These are phyloP conservation scores for Silene noctiflora DNA, from an alignment of 179 eudicot genomes.

Conservation along the genomic window DNA sequence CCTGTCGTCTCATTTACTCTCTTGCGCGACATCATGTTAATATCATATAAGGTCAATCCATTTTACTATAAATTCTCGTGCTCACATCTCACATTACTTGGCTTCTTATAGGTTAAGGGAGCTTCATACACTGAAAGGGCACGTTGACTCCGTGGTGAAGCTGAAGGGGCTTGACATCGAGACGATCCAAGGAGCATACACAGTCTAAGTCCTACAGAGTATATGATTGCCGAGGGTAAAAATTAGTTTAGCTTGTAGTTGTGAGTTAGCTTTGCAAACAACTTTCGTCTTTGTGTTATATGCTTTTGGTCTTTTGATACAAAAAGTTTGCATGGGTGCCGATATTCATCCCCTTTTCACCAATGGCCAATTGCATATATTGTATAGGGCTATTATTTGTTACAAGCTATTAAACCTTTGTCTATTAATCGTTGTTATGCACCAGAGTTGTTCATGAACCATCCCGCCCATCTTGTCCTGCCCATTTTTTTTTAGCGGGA, in stretches of 20 bases:
- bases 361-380: slow-evolving; percentile 14
- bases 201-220: slow-evolving; percentile 38
- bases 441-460: neutral
- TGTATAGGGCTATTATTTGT: slow-evolving; percentile 1
- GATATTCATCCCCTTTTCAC: slow-evolving; percentile 6
- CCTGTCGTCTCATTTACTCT: neutral
- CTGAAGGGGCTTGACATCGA: slow-evolving; percentile 83
- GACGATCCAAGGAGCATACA: slow-evolving; percentile 78
- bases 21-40: too few relatives aligned
- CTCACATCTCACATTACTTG: slow-evolving; percentile 3
- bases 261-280: slow-evolving; percentile 28
- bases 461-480: neutral
- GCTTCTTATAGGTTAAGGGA: slow-evolving; percentile 56
- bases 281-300: slow-evolving; percentile 23
- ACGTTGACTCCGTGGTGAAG: slow-evolving; percentile 83
- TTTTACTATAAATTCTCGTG: neutral
- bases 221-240: slow-evolving; percentile 32
- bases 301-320: slow-evolving; percentile 26
- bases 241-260: slow-evolving; percentile 33
- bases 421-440: neutral
- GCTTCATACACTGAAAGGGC: slow-evolving; percentile 71
- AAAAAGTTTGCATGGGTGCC: slow-evolving; percentile 22
- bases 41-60: too few relatives aligned
- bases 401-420: neutral
- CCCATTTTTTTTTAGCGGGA: too few relatives aligned